Percentiles rank a stretch among this genome's conserved stretches.
Evolutionary conservation across 73 alveolate genomes (phyloP).

Genomic region (Tetrahymena thermophila): DNA sequence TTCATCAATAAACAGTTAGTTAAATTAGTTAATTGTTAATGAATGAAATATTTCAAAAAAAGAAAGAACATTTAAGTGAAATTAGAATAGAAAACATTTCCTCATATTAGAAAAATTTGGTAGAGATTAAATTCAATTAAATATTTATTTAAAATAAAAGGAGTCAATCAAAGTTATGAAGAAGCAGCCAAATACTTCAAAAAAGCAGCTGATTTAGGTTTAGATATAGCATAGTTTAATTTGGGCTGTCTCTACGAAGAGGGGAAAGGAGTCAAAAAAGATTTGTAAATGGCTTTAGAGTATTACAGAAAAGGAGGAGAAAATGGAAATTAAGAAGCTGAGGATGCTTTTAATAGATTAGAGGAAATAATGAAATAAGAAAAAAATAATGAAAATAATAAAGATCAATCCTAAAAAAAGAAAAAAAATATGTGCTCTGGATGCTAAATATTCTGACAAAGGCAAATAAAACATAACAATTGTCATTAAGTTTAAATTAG

Average conservation of each 20-base stretch:
- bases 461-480: no score
- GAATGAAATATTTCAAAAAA: no score
- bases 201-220: background rate
- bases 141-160: background rate
- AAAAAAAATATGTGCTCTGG: background rate
- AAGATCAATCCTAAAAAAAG: background rate
- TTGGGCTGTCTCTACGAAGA: background rate
- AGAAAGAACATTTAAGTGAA: no score
- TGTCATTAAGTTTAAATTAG: no score
- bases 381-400: background rate
- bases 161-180: background rate
- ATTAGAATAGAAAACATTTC: no score
- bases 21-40: no score
- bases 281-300: background rate
- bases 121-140: background rate
- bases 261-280: background rate
- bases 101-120: background rate
- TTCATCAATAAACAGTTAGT: no score
- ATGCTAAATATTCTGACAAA: background rate
- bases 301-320: background rate
- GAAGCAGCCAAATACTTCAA: background rate
- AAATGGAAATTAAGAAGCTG: background rate
- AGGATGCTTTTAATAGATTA: background rate
- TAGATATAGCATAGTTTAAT: background rate
- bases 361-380: background rate